These are phyloP conservation scores for Naganishia randhawae DNA, from an alignment of 768 basidiomycete species.

Conservation along the genomic window DNA sequence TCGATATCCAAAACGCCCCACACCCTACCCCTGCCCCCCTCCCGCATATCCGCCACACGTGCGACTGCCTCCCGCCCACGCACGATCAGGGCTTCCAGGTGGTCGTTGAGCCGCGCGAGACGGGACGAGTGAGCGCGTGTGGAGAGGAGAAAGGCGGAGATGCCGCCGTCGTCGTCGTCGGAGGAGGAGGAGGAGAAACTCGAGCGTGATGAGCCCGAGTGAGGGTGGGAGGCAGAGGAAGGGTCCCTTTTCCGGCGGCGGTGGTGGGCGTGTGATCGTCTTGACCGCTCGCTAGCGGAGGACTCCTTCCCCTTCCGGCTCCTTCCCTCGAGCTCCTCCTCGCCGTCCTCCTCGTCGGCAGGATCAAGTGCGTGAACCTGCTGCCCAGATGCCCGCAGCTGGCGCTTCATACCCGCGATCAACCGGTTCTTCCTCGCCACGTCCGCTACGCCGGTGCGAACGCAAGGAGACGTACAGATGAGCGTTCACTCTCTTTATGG, in stretches of 20 bases:
- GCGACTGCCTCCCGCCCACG: slow-evolving; percentile 22
- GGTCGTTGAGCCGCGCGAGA: not conserved
- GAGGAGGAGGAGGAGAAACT: not conserved
- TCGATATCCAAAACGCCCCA: slow-evolving; percentile 18
- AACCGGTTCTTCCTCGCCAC: slow-evolving; percentile 20
- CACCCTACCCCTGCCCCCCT: slow-evolving; percentile 24
- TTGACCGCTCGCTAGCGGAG: not conserved
- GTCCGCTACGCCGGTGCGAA: slow-evolving; percentile 2
- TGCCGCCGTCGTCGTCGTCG: slow-evolving; percentile 10
- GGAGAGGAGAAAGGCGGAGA: not conserved
- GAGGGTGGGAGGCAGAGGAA: not conserved
- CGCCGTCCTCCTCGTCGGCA: not conserved
- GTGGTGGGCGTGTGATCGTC: not conserved
- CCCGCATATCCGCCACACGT: slow-evolving; percentile 14
- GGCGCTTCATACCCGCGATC: slow-evolving; percentile 15
- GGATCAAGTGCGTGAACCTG: not conserved
- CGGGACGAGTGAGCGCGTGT: not conserved
- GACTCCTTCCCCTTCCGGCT: not conserved
- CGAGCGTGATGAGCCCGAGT: not conserved
- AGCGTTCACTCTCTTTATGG: not conserved
- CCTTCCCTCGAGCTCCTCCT: not conserved
- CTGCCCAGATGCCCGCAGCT: slow-evolving; percentile 22
- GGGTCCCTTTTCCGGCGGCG: no score
- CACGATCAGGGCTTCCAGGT: slow-evolving; percentile 3
- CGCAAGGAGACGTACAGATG: not conserved